These are phyloP conservation scores for Cryptococcus sp. DNA, from an alignment of 1,284 basidiomycete genomes.

Conservation along the genomic window DNA sequence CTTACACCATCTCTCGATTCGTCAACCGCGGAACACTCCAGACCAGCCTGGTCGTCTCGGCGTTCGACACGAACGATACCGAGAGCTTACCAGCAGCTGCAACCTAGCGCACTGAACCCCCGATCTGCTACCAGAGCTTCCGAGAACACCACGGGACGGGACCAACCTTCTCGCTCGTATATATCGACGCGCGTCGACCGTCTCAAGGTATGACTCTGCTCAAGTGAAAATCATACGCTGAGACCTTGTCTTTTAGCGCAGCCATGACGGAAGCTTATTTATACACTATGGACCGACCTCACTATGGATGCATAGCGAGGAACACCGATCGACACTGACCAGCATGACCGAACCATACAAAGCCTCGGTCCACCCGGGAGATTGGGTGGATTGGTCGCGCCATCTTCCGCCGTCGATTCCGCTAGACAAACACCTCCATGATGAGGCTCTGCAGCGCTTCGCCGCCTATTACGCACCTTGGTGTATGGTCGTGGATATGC, in stretches of 20 bases:
- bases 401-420: constrained; percentile 9
- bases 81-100: too few species aligned
- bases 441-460: constrained; percentile 16
- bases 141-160: too few species aligned
- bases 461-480: constrained; percentile 23
- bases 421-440: constrained; percentile 10
- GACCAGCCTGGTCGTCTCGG: too few species aligned
- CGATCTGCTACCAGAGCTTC: too few species aligned
- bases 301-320: constrained; percentile 15
- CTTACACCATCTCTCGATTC: too few species aligned
- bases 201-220: constrained; percentile 3
- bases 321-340: background rate
- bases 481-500: constrained; percentile 23
- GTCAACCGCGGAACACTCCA: too few species aligned
- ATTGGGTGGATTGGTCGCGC: constrained; percentile 19
- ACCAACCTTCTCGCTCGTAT: background rate
- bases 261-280: constrained; percentile 8
- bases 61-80: too few species aligned
- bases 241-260: background rate
- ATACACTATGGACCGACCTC: constrained; percentile 21
- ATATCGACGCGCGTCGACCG: background rate
- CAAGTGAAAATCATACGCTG: background rate
- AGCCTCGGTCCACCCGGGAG: constrained; percentile 3
- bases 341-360: background rate
- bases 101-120: too few species aligned